A percentile compares a stretch with the other conserved stretches of the same genome.
phyloP scores from a whole-genome alignment of 306 rosid species.

The Abrus precatorius region DNA sequence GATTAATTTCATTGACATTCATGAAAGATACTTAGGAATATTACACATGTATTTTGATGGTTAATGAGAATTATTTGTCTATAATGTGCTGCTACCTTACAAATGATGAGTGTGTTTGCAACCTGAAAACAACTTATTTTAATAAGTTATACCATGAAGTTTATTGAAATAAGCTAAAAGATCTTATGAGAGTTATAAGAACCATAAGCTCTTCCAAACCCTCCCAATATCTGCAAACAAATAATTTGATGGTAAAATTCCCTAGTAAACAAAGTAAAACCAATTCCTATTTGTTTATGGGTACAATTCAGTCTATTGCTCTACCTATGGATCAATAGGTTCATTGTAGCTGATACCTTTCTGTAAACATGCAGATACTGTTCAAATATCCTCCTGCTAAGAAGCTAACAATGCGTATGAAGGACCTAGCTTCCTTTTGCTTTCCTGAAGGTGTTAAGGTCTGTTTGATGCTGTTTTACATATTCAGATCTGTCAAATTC shows the following conservation, averaged over 20 bases:
- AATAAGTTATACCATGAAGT: too few species aligned
- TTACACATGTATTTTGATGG: conserved; percentile 33
- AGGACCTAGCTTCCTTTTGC: conserved; percentile 87
- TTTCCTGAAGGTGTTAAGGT: conserved; percentile 94
- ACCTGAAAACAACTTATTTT: too few species aligned
- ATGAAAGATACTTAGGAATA: conserved; percentile 18
- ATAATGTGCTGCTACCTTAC: conserved; percentile 21
- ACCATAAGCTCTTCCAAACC: too few species aligned
- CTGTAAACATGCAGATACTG: conserved; percentile 65
- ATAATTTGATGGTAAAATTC: conserved; percentile 31
- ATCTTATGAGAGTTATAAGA: too few species aligned
- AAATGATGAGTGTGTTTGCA: neutral
- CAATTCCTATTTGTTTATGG: conserved; percentile 25
- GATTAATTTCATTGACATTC: neutral
- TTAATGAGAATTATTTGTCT: conserved; percentile 15
- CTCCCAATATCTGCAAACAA: neutral
- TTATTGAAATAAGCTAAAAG: too few species aligned
- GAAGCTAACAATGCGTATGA: conserved; percentile 71
- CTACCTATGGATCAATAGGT: conserved; percentile 27
- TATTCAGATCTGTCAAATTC: conserved; percentile 15
- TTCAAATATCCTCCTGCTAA: conserved; percentile 90
- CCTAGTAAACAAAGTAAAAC: neutral
- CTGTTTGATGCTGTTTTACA: conserved; percentile 46
- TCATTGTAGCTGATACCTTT: conserved; percentile 42
- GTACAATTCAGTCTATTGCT: conserved; percentile 19